These are phyloP conservation scores for Thielaviopsis punctulata DNA, from an alignment of 2,329 filamentous ascomycete species.

Conservation along the genomic window DNA sequence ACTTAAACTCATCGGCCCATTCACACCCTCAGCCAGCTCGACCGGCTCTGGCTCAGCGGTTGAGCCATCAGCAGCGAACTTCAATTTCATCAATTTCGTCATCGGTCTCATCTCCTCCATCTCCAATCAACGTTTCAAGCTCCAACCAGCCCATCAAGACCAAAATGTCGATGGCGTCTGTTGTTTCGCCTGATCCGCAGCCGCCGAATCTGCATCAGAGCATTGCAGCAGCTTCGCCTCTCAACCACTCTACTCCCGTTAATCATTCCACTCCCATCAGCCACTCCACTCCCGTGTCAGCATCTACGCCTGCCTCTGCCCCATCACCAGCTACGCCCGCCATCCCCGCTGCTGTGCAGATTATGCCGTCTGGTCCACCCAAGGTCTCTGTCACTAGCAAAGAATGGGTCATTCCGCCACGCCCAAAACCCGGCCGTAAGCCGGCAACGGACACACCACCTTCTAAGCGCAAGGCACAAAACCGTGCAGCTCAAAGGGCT, in stretches of 20 bases:
- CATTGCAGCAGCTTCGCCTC: neutral
- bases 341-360: neutral
- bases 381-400: conserved; percentile 53
- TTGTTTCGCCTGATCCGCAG: conserved; percentile 24
- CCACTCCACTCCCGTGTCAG: neutral
- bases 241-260: neutral
- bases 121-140: conserved; percentile 19
- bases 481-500: conserved; percentile 75
- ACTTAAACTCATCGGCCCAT: conserved; percentile 14
- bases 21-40: conserved; percentile 17
- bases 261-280: too few species aligned
- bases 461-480: conserved; percentile 88
- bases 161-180: conserved; percentile 31
- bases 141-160: conserved; percentile 12
- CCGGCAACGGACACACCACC: conserved; percentile 83
- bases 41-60: conserved; percentile 9
- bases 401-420: conserved; percentile 72
- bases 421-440: conserved; percentile 82
- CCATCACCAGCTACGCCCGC: neutral
- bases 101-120: conserved; percentile 19
- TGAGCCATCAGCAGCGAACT: conserved; percentile 4
- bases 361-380: conserved; percentile 21
- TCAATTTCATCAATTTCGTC: conserved; percentile 4
- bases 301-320: neutral
- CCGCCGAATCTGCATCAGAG: conserved; percentile 12